phyloP scores from a whole-genome alignment of 2,329 filamentous ascomycete species.

The Penicillium sp. region DNA sequence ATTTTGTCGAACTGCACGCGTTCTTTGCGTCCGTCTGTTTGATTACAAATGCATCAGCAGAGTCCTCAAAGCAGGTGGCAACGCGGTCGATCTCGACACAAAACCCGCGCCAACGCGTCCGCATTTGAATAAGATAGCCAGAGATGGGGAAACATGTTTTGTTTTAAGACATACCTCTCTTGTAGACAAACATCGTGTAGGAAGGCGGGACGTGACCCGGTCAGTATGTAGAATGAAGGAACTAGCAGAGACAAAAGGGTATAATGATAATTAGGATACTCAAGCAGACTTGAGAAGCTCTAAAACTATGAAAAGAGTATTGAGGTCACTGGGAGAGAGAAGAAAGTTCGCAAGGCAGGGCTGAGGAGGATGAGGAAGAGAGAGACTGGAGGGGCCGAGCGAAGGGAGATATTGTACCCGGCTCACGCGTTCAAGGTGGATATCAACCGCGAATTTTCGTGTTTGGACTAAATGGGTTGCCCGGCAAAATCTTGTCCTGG shows the following conservation, averaged over 20 bases:
- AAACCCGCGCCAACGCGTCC: not conserved
- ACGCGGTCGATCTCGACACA: conserved; percentile 3
- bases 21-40: conserved; percentile 94
- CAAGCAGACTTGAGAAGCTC: conserved; percentile 14
- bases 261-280: conserved; percentile 20
- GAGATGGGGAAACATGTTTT: not conserved
- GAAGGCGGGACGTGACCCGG: conserved; percentile 16
- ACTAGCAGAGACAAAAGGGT: conserved; percentile 24
- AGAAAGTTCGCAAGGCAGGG: conserved; percentile 20
- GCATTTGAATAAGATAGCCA: not conserved
- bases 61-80: conserved; percentile 23
- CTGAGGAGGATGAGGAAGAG: conserved; percentile 29
- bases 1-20: conserved; percentile 99
- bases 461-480: conserved; percentile 35
- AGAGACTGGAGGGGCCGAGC: conserved; percentile 34
- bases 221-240: conserved; percentile 21
- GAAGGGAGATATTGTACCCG: conserved; percentile 39
- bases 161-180: conserved; percentile 57
- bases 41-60: conserved; percentile 27
- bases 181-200: conserved; percentile 65
- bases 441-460: conserved; percentile 41
- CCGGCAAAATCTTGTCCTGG: conserved; percentile 22
- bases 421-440: conserved; percentile 37
- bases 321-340: conserved; percentile 13
- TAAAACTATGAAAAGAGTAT: conserved; percentile 9